Base-by-base conservation (phyloP, 2,329 filamentous ascomycete species). In the Camillea tinctor region DNA sequence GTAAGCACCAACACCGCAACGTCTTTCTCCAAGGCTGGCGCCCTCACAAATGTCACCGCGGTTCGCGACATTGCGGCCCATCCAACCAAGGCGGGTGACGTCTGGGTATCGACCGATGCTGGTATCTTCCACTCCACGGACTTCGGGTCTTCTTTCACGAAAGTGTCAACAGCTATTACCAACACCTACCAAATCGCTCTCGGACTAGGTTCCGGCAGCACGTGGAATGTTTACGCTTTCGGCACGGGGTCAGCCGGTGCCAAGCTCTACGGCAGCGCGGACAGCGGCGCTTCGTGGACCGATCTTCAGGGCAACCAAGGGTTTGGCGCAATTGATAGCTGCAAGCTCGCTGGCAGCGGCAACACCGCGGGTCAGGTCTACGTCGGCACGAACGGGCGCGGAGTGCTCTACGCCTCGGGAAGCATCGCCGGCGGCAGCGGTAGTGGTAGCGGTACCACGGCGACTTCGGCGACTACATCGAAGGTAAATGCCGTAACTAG, bases 51-150 rank as follows among this genome's bases (percentile, higher is more conserved):
- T n/a, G 77, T 75, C 2, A 77, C 72, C 1, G 69, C 75, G 19
- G 75, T 89, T 59, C 85, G 85, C 48, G 79, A 81, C 36, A 78
- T 90, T 9, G 83, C 82, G 17, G 78, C 78, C 0, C 79, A 88
- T 62, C 85, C 86, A 0, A 78, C 80, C 5, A 76, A 78, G 11
- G 83, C 84, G 0, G 87, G 88, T 13, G 83, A 87, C 53, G 79
- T 91, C 53, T 84, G 80, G 72, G 83, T 83, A 1, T 84, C 83
- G 1, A 85, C 84, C 0, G 76, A 85, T 56, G 72, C 67, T 0
- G 84, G 84, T 5, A 71, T 87, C 53, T 86, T 82, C 73, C 79
- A 79, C 64, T 84, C 81, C 9, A 81, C 77, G 5, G 71, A 86
- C 69, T 84, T 74, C 40, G 84, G 82, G 4, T 68, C 71, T 3